phyloP scores from a whole-genome alignment of 305 asterid genomes.

The Fraxinus sp. region DNA sequence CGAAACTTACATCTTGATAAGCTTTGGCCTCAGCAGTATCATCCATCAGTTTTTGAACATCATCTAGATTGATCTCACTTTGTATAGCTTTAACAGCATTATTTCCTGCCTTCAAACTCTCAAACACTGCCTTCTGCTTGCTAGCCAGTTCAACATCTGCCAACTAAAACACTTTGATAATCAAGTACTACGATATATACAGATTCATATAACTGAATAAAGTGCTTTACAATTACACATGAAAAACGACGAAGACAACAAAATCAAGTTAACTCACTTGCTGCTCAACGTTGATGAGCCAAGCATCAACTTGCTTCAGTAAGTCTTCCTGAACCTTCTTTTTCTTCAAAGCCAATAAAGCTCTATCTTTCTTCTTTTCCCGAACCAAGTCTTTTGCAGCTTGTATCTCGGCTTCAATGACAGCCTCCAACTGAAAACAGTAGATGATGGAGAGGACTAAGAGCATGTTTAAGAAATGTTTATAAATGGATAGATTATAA shows the following conservation, averaged over 20 bases:
- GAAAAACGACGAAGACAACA: background rate
- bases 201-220: conserved; percentile 3
- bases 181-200: conserved; percentile 11
- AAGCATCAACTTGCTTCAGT: conserved; percentile 88
- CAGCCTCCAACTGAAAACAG: conserved; percentile 70
- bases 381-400: conserved; percentile 90
- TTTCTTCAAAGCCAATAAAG: conserved; percentile 80
- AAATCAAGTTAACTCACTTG: conserved; percentile 53
- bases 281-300: conserved; percentile 96
- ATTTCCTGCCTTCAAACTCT: conserved; percentile 85
- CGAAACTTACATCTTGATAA: conserved; percentile 74
- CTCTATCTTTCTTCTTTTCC: conserved; percentile 93
- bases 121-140: conserved; percentile 94
- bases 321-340: conserved; percentile 87
- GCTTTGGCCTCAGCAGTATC: conserved; percentile 96
- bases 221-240: background rate
- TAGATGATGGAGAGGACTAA: conserved; percentile 3
- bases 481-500: background rate
- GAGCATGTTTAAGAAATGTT: background rate
- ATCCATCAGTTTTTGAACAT: conserved; percentile 90
- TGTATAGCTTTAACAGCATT: conserved; percentile 87
- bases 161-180: conserved; percentile 50
- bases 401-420: conserved; percentile 93
- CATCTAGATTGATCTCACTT: conserved; percentile 72
- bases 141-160: conserved; percentile 92